phyloP scores from a whole-genome alignment of 345 rosid genomes.

The Moricandia arvensis region DNA sequence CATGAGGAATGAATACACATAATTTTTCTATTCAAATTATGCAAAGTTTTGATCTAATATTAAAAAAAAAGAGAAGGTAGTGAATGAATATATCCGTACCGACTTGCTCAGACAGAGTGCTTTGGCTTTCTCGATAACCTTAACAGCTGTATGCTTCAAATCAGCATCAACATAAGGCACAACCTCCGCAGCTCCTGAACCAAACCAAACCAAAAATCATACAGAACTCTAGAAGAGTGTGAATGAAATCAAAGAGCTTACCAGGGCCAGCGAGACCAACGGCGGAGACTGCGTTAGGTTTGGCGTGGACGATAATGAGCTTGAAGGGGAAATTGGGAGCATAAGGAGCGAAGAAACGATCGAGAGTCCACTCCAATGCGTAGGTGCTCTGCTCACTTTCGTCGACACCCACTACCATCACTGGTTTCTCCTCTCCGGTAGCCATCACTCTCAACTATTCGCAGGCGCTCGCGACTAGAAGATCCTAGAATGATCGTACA shows the following conservation, averaged over 20 bases:
- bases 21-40: not conserved
- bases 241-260: conserved; percentile 17
- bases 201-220: not conserved
- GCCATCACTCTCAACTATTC: conserved; percentile 38
- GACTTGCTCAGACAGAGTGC: conserved; percentile 51
- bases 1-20: not conserved
- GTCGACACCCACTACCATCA: conserved; percentile 63
- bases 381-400: conserved; percentile 72
- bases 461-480: not conserved
- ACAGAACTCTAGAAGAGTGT: not conserved
- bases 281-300: conserved; percentile 58
- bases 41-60: no score
- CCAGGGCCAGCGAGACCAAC: conserved; percentile 85
- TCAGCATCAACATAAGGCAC: conserved; percentile 67
- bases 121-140: conserved; percentile 70
- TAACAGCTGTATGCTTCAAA: conserved; percentile 67
- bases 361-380: conserved; percentile 88
- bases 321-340: conserved; percentile 61
- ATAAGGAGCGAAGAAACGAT: conserved; percentile 64
- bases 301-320: conserved; percentile 77
- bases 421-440: conserved; percentile 43
- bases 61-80: no score
- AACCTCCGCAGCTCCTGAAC: conserved; percentile 71
- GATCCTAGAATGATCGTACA: not conserved
- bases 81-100: conserved; percentile 40